These are phyloP conservation scores for Butyriboletus loyo DNA, from an alignment of 768 basidiomycete species.

Conservation along the genomic window DNA sequence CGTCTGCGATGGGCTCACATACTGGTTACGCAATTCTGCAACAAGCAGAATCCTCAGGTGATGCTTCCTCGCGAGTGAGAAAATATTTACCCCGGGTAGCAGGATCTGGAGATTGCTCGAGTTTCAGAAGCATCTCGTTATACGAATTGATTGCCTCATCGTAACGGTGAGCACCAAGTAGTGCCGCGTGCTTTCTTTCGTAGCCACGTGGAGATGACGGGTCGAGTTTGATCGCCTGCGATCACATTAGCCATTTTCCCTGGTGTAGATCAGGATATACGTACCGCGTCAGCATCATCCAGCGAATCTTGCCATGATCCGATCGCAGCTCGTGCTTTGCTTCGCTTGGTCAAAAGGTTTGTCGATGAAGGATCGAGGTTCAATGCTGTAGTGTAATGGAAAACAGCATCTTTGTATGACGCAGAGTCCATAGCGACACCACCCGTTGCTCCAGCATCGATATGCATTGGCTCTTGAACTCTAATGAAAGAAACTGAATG, in stretches of 20 bases:
- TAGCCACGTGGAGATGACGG: slow-evolving; percentile 1
- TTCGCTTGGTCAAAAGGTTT: background rate
- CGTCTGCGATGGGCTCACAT: background rate
- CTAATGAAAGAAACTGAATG: background rate
- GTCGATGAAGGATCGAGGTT: background rate
- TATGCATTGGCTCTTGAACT: background rate
- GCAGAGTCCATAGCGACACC: background rate
- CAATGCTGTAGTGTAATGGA: background rate
- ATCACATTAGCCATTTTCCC: background rate
- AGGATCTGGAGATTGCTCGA: background rate
- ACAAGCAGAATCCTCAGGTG: background rate
- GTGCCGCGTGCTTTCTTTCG: slow-evolving; percentile 2
- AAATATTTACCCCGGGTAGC: background rate
- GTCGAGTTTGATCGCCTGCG: slow-evolving; percentile 1
- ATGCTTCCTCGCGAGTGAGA: background rate
- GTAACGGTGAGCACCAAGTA: background rate
- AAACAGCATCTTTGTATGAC: background rate
- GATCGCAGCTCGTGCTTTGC: background rate
- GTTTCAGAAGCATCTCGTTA: background rate
- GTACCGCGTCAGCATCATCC: background rate
- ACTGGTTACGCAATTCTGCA: background rate
- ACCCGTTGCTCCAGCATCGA: background rate
- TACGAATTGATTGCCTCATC: background rate
- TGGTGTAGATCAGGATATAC: background rate
- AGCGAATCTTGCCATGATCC: background rate